Evolutionary conservation across 2,329 filamentous ascomycete genomes (phyloP), one percentile per base, ranked within the genome.

Genomic region (Colletotrichum lini): DNA sequence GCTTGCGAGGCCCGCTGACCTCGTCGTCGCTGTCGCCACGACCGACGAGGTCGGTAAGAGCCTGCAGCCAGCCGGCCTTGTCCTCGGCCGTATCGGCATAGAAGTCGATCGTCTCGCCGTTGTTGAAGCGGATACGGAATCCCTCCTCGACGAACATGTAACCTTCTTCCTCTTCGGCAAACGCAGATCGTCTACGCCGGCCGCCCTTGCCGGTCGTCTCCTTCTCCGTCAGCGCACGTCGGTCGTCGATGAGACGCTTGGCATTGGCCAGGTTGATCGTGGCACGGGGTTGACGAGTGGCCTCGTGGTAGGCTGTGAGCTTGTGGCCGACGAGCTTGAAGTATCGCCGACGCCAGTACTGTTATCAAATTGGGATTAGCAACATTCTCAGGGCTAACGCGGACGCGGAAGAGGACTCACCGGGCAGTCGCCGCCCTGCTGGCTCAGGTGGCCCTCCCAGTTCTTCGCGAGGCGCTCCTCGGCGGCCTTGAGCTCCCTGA

Each of bases 121-220:
- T 99, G 80, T 94, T 97, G 83, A 99, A 99, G 69, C 96, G 94
- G 80, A 99, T 97, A 50, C 96, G 94, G 92, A 99, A 99, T 3
- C 96, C 96, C 80, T 99, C 96, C 81, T 99, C 96, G 64, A 99
- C 96, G 80, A 99, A 99, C 93, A 98, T 98, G 86, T 99, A 99
- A 52, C 96, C 96, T 80, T 99, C 96, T 83, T 99, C 96, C 75
- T 99, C 96, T 82, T 98, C 96, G 1, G 96, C 95, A 81, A 99
- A 99, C 13, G 94, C 96, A 44, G 95, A 98, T 81, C 97, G 95
- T 67, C 96, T 93, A 53, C 96, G 93, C 76, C 91, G 92, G 67
- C 94, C 94, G 74, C 89, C 89, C 79, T 91, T 93, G 68, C 92
- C 93, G 16, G 88, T 91, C 0, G 92, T 94, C 78, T 97, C 94